Conservation (phyloP, 805 yeast species). For the Schizosaccharomyces osmophilus region DNA sequence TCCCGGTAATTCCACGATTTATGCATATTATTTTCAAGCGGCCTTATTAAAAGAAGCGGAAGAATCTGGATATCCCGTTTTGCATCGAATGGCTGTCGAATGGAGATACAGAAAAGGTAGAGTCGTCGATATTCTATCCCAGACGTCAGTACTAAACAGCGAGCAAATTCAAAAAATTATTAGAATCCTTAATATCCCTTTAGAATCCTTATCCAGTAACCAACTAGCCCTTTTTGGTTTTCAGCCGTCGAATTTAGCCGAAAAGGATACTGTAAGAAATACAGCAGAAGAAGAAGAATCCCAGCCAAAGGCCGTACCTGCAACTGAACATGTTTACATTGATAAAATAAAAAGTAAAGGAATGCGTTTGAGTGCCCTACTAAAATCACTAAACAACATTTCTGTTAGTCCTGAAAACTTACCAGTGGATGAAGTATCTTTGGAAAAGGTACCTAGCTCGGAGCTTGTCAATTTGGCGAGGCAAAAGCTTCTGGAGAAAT, state of each 20-base stretch:
- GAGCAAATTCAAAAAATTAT: too few species aligned
- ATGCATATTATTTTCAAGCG: too few species aligned
- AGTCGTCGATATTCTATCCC: too few species aligned
- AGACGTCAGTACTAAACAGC: too few species aligned
- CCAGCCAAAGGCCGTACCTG: not conserved
- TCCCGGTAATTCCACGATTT: too few species aligned
- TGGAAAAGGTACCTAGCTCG: not conserved
- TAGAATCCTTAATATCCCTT: too few species aligned
- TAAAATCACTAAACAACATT: not conserved
- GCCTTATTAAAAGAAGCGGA: too few species aligned
- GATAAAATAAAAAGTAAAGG: not conserved
- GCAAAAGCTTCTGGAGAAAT: constrained; percentile 49
- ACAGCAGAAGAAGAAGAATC: not conserved
- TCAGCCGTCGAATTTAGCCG: not conserved
- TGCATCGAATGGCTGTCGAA: too few species aligned
- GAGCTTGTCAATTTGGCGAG: constrained; percentile 32
- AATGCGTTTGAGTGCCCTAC: not conserved
- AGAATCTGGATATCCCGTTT: too few species aligned
- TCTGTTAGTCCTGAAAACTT: not conserved
- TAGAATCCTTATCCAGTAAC: too few species aligned
- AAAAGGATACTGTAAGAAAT: not conserved
- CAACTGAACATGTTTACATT: not conserved
- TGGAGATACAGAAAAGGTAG: too few species aligned
- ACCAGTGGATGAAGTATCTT: not conserved
- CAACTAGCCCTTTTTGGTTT: not conserved